Evolutionary conservation across 2,329 filamentous ascomycete genomes (phyloP), one percentile per base, ranked within the genome.

Genomic region (Cordyceps javanica): DNA sequence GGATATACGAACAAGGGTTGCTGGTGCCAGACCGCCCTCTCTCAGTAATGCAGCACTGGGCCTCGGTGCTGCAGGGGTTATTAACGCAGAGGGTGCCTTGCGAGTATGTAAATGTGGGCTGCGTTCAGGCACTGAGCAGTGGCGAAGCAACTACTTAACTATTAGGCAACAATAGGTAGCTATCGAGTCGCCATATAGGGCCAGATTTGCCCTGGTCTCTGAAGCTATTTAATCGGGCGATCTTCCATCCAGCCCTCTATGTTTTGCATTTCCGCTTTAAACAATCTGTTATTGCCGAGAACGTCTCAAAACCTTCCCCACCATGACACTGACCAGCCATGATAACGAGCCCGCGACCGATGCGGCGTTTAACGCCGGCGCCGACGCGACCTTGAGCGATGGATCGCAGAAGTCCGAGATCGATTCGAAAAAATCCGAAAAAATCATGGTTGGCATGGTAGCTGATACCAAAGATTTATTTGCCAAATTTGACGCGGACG

Each of bases 401-500:
- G 52, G n/a, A 5, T 45, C 39, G 2, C 38, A 34, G 10, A 16
- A 54, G 7, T 2, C 21, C 5, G 30, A 55, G 16, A 11, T 36
- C 8, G 41, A 19, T 28, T 48, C 53, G 10, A 26, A 25, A 2
- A 21, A 3, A 2, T 2, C 39, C 3, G 52, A 64, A n/a, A 62
- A 66, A 48, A 53, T 65, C 23, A 64, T 68, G 11, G 61, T 72
- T 10, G 75, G 75, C 10, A 70, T 72, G 13, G 60, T 77, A 49
- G 66, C 68, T 23, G 68, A 71, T 5, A 71, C 67, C 63, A 76
- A 76, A 58, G 73, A 77, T 48, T 70, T 77, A 44, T 77, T 76
- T 65, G 66, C 71, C 21, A 74, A 74, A 48, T 68, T 62, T 23
- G 81, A 83, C 64, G 70, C 75, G 11, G 70, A 75, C 46, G 81